Evolutionary conservation across 306 rosid genomes (phyloP).

Genomic region (Coriaria nepalensis): DNA sequence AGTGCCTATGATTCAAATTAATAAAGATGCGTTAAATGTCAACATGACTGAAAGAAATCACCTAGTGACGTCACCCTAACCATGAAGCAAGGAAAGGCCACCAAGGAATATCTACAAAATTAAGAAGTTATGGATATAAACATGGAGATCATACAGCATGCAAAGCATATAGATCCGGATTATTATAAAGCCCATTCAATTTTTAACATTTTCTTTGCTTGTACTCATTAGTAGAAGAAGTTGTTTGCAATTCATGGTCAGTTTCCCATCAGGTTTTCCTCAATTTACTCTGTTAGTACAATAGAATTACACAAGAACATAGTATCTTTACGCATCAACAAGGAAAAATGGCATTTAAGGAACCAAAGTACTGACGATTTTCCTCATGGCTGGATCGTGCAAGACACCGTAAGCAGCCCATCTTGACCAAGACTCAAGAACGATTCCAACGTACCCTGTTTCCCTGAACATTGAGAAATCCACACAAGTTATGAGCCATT

Average conservation of each 20-base stretch:
- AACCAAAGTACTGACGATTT: conserved; percentile 33
- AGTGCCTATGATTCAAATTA: conserved; percentile 50
- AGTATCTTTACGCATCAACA: no score
- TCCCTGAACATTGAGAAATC: conserved; percentile 38
- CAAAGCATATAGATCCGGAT: no score
- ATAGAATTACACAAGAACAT: no score
- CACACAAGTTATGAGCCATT: conserved; percentile 1
- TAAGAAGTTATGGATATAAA: conserved; percentile 4
- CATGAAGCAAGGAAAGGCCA: conserved; percentile 7
- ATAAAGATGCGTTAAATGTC: conserved; percentile 12
- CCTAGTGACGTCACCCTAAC: conserved; percentile 2
- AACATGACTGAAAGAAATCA: conserved; percentile 13
- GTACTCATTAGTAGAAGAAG: no score
- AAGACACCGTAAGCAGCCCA: conserved; percentile 79
- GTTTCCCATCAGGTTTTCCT: no score
- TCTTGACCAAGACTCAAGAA: conserved; percentile 95
- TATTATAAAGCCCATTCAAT: no score
- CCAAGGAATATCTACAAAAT: neutral
- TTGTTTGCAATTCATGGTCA: no score
- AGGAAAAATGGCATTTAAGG: neutral
- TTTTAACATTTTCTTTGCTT: no score
- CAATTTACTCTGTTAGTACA: no score
- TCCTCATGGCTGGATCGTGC: conserved; percentile 61
- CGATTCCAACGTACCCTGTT: conserved; percentile 91
- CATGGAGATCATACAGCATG: no score